Evolutionary conservation across 768 basidiomycete genomes (phyloP), one percentile per base, ranked within the genome.

Genomic region (Gloeostereum incarnatum): DNA sequence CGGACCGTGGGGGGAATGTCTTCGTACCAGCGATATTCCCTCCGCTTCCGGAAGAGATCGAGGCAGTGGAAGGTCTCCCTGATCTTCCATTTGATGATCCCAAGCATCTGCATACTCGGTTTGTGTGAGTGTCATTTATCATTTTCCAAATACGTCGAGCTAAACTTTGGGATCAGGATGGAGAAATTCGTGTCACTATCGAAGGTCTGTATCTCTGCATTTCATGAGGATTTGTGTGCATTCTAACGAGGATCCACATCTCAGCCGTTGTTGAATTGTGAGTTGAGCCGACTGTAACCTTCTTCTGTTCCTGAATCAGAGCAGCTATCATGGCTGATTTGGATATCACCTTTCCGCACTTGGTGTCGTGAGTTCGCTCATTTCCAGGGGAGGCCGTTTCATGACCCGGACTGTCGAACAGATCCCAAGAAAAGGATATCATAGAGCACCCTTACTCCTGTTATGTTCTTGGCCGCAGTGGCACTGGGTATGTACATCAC

Each of bases 381-480:
- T n/a, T n/a, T n/a, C 21, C 9, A 17, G 25, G 20, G n/a, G n/a
- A n/a, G n/a, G n/a, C 33, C 4, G 17, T 39, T 13, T 27, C 3
- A 20, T 34, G 13, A 40, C 10, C 29, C 7, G 8, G 5, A 31
- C 31, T n/a, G n/a, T n/a, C n/a, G n/a, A n/a, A n/a, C n/a, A 69
- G 68, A 5, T 52, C 67, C 0, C 58, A 66, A 33, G 76, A 82
- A 47, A 65, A 66, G 46, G 60, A 56, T 44, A 78, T 83, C 9
- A 69, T 81, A 13, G 70, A 81, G 30, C 70, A 81, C 45, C 58
- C 59, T 0, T 58, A 66, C 4, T 80, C 80, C 0, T 81, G 75
- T 44, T 81, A 75, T 50, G 78, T 83, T 21, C 52, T 81, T 6
- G 80, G 82, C 0, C 62, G 83, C 18, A 83, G 81, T 48, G 83